A percentile compares a stretch with the other conserved stretches of the same genome.
These are phyloP conservation scores for Cyberlindnera meyerae DNA, from an alignment of 805 yeast genomes.

Conservation along the genomic window DNA sequence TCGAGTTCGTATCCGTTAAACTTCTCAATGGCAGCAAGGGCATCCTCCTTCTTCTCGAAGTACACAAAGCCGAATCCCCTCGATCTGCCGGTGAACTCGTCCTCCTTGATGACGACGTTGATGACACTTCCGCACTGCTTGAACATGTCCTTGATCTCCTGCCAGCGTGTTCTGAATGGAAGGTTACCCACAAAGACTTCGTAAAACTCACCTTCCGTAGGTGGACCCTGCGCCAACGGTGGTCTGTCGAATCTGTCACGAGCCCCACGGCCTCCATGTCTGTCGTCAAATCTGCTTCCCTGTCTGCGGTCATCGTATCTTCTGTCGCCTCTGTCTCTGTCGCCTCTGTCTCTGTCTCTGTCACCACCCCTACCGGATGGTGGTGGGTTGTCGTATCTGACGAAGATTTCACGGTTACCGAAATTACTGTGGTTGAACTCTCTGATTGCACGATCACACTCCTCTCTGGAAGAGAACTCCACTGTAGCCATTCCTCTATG, in stretches of 20 bases:
- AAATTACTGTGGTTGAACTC: slow-evolving; percentile 60
- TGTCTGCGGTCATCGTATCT: slow-evolving; percentile 9
- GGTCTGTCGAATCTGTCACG: slow-evolving; percentile 13
- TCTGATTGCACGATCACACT: slow-evolving; percentile 67
- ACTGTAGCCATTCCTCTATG: slow-evolving; percentile 91
- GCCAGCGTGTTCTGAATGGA: slow-evolving; percentile 82
- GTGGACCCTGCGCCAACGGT: slow-evolving; percentile 12
- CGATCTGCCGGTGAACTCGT: slow-evolving; percentile 61
- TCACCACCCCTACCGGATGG: slow-evolving; percentile 35
- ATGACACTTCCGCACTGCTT: slow-evolving; percentile 70
- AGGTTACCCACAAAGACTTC: slow-evolving; percentile 78
- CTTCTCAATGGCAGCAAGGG: slow-evolving; percentile 61
- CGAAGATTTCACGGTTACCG: slow-evolving; percentile 76
- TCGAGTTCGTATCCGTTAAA: slow-evolving; percentile 67
- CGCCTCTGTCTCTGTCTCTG: slow-evolving; percentile 9
- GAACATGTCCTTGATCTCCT: slow-evolving; percentile 79
- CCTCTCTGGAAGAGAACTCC: slow-evolving; percentile 62
- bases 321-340: slow-evolving; percentile 17
- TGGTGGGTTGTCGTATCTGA: slow-evolving; percentile 88
- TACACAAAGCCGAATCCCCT: slow-evolving; percentile 83
- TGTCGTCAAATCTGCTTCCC: slow-evolving; percentile 2
- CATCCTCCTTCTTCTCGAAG: slow-evolving; percentile 62
- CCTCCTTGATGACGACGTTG: slow-evolving; percentile 73
- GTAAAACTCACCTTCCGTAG: slow-evolving; percentile 22
- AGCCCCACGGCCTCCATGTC: slow-evolving; percentile 6